Evolutionary conservation across 1,284 basidiomycete genomes (phyloP).

Genomic region (Phellopilus nigrolimitatus): DNA sequence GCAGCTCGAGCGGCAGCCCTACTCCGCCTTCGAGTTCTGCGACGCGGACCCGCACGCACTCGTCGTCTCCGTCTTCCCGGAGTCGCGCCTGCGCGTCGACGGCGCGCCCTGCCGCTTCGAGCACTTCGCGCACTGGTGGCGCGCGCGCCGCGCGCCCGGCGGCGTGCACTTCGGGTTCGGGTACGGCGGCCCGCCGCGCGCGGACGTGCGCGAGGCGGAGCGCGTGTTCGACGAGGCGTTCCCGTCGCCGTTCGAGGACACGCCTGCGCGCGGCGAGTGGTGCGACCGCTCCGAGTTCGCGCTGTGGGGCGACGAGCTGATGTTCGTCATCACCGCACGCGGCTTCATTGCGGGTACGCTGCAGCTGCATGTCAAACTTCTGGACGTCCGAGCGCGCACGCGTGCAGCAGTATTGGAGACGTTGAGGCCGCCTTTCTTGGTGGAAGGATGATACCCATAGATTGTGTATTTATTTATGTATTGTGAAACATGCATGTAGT

Average conservation of each 20-base stretch:
- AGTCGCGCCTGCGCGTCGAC: slow-evolving; percentile 17
- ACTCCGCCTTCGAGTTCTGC: slow-evolving; percentile 19
- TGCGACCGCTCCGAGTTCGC: slow-evolving; percentile 18
- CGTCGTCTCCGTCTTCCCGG: slow-evolving; percentile 19
- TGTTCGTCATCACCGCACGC: slow-evolving; percentile 20
- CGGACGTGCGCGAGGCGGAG: slow-evolving; percentile 16
- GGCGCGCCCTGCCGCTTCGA: slow-evolving; percentile 11
- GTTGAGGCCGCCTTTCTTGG: slow-evolving; percentile 11
- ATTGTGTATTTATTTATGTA: not conserved
- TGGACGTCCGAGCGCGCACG: slow-evolving; percentile 19
- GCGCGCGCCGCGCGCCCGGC: too few relatives aligned
- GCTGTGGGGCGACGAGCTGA: slow-evolving; percentile 22
- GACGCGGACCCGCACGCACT: slow-evolving; percentile 9
- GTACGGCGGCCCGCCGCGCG: not conserved
- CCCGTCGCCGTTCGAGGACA: slow-evolving; percentile 15
- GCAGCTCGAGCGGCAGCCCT: slow-evolving; percentile 19
- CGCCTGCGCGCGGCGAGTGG: slow-evolving; percentile 4
- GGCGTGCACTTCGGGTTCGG: not conserved
- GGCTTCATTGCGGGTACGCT: slow-evolving; percentile 22
- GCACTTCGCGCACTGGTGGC: slow-evolving; percentile 20
- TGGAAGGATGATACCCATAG: not conserved
- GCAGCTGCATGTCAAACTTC: slow-evolving; percentile 20
- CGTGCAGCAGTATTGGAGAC: slow-evolving; percentile 18
- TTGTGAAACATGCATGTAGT: not conserved
- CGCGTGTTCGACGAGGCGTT: slow-evolving; percentile 16